These are phyloP conservation scores for Cyberlindnera xishuangbannaensis DNA, from an alignment of 805 yeast species.

Conservation along the genomic window DNA sequence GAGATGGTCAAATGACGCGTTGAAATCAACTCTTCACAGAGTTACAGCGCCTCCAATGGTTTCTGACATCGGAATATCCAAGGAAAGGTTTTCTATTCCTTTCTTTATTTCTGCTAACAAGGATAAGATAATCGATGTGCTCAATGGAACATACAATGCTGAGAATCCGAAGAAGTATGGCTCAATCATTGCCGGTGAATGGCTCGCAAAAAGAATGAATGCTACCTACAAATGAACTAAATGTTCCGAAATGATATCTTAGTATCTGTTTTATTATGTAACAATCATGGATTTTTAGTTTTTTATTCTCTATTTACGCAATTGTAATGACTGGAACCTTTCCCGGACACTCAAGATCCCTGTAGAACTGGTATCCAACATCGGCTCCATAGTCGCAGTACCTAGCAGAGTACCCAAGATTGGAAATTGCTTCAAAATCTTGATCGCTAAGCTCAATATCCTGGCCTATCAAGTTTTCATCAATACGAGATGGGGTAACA, in stretches of 20 bases:
- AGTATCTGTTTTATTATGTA: not conserved
- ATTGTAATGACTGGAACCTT: too few species aligned
- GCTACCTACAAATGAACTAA: conserved; percentile 14
- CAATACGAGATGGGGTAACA: conserved; percentile 38
- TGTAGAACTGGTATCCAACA: conserved; percentile 29
- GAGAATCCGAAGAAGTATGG: conserved; percentile 22
- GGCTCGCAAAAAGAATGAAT: conserved; percentile 15
- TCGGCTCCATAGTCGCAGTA: conserved; percentile 30
- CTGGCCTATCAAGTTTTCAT: conserved; percentile 26
- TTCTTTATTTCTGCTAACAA: conserved; percentile 21
- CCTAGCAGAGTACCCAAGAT: conserved; percentile 24
- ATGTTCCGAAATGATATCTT: too few species aligned
- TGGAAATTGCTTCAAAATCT: conserved; percentile 29
- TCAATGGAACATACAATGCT: conserved; percentile 20
- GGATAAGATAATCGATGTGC: conserved; percentile 16
- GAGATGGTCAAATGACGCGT: conserved; percentile 22
- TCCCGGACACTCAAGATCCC: conserved; percentile 30
- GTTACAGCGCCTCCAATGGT: conserved; percentile 19
- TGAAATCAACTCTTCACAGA: conserved; percentile 22
- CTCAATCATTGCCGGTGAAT: conserved; percentile 20
- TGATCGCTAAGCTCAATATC: conserved; percentile 28
- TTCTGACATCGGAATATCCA: conserved; percentile 12
- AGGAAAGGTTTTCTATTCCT: conserved; percentile 24
- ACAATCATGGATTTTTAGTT: too few species aligned
- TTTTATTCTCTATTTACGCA: too few species aligned